Evolutionary conservation across 352 stramenopile genomes (phyloP).

Genomic region (Phytopythium boreale): DNA sequence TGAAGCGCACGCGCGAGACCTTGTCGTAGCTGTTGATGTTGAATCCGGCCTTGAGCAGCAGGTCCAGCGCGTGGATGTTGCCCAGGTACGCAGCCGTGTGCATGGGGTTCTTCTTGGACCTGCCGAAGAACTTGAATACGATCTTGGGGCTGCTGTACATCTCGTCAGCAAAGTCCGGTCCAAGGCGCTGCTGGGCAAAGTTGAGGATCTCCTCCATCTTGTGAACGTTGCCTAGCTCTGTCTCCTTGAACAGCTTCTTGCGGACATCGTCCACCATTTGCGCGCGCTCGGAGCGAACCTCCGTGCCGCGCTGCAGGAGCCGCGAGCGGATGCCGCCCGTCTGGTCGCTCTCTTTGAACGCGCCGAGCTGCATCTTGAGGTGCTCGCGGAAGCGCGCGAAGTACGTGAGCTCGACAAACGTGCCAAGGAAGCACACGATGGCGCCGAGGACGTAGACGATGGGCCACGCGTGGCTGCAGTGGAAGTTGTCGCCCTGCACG

Average conservation of each 20-base stretch:
- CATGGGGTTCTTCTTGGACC: slow-evolving; percentile 80
- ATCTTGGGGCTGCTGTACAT: slow-evolving; percentile 60
- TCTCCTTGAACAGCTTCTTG: slow-evolving; percentile 71
- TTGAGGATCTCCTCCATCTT: slow-evolving; percentile 53
- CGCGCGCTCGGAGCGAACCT: slow-evolving; percentile 42
- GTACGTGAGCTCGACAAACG: slow-evolving; percentile 70
- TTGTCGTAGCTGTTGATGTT: slow-evolving; percentile 69
- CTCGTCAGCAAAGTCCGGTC: slow-evolving; percentile 50
- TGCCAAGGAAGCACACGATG: slow-evolving; percentile 44
- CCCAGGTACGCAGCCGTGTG: slow-evolving; percentile 71
- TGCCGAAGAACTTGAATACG: slow-evolving; percentile 52
- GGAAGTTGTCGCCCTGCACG: slow-evolving; percentile 62
- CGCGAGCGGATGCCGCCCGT: slow-evolving; percentile 72
- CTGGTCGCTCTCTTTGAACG: slow-evolving; percentile 80
- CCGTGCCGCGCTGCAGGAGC: slow-evolving; percentile 23
- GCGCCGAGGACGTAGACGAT: slow-evolving; percentile 47
- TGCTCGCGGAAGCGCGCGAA: slow-evolving; percentile 86
- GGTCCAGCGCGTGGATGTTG: slow-evolving; percentile 55
- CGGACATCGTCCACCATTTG: slow-evolving; percentile 52
- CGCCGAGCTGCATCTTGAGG: slow-evolving; percentile 82
- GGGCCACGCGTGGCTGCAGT: slow-evolving; percentile 37
- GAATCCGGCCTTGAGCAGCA: slow-evolving; percentile 54
- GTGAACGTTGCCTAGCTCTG: slow-evolving; percentile 55
- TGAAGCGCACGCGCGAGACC: slow-evolving; percentile 70
- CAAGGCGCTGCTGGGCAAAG: slow-evolving; percentile 44